These are phyloP conservation scores for Solanum peruvianum DNA, from an alignment of 257 asterid species.

Conservation along the genomic window DNA sequence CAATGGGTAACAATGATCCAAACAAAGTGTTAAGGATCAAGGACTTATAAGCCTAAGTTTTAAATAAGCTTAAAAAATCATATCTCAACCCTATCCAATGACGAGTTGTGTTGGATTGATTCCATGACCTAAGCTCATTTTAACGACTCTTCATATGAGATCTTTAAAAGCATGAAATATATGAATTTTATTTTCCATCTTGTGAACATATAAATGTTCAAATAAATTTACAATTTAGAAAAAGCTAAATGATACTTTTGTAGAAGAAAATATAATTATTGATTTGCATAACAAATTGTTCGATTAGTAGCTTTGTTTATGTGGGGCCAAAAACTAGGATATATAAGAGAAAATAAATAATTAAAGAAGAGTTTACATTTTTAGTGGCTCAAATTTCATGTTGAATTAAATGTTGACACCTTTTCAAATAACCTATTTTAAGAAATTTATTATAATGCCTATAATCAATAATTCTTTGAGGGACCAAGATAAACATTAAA, in stretches of 20 bases:
- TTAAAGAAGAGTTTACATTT: neutral
- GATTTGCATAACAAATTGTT: neutral
- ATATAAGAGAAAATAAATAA: neutral
- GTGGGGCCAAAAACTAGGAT: neutral
- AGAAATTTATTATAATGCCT: neutral
- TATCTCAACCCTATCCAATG: neutral
- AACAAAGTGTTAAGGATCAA: too few species aligned
- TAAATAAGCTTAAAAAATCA: neutral
- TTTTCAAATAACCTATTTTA: neutral
- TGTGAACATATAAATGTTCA: rapidly evolving
- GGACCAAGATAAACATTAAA: too few species aligned
- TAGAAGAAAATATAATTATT: neutral
- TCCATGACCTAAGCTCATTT: too few species aligned
- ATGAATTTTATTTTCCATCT: neutral
- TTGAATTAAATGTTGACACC: neutral
- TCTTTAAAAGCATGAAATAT: rapidly evolving
- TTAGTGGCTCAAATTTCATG: neutral
- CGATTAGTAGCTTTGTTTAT: neutral
- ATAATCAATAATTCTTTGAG: neutral
- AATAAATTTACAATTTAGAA: neutral
- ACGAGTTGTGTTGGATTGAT: too few species aligned
- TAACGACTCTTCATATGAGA: neutral
- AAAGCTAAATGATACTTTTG: neutral
- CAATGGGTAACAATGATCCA: too few species aligned
- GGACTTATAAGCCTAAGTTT: neutral